These are phyloP conservation scores for Maudiozyma saulgeensis DNA, from an alignment of 805 yeast species.

Conservation along the genomic window DNA sequence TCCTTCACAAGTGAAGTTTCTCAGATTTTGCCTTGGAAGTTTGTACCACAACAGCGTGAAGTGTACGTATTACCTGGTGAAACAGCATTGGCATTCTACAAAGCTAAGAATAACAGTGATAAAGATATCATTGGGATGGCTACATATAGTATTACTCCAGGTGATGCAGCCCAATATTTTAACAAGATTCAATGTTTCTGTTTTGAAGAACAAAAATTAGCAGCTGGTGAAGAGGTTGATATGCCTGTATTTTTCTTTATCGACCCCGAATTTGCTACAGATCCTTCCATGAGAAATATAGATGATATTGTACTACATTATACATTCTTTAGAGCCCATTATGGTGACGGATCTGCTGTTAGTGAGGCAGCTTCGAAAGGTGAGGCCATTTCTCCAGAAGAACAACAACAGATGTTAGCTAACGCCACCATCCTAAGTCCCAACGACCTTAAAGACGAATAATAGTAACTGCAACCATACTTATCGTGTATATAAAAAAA, in stretches of 20 bases:
- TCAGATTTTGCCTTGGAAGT: constrained; percentile 86
- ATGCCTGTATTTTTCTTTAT: constrained; percentile 97
- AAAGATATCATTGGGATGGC: constrained; percentile 98
- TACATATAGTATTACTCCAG: constrained; percentile 92
- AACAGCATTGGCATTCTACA: constrained; percentile 91
- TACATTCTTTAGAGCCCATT: constrained; percentile 68
- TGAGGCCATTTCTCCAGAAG: constrained; percentile 8
- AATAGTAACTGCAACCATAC: background rate
- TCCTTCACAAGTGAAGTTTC: constrained; percentile 89
- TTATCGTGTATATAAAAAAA: background rate
- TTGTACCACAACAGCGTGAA: constrained; percentile 88
- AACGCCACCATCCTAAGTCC: constrained; percentile 14
- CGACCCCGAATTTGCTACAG: constrained; percentile 90
- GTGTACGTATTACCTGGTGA: constrained; percentile 93
- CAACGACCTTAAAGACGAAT: constrained; percentile 1
- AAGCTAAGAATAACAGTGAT: constrained; percentile 76
- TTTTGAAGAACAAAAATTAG: constrained; percentile 88
- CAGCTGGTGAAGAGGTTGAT: constrained; percentile 95
- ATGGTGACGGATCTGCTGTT: constrained; percentile 33
- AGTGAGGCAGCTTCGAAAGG: constrained; percentile 15
- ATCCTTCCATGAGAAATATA: constrained; percentile 83
- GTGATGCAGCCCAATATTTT: constrained; percentile 91
- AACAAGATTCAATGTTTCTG: constrained; percentile 97
- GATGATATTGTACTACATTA: constrained; percentile 87
- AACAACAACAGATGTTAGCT: constrained; percentile 10